A percentile compares a stretch with the other conserved stretches of the same genome.
phyloP scores from a whole-genome alignment of 495 filamentous ascomycete species.

The Penicillium manginii region DNA sequence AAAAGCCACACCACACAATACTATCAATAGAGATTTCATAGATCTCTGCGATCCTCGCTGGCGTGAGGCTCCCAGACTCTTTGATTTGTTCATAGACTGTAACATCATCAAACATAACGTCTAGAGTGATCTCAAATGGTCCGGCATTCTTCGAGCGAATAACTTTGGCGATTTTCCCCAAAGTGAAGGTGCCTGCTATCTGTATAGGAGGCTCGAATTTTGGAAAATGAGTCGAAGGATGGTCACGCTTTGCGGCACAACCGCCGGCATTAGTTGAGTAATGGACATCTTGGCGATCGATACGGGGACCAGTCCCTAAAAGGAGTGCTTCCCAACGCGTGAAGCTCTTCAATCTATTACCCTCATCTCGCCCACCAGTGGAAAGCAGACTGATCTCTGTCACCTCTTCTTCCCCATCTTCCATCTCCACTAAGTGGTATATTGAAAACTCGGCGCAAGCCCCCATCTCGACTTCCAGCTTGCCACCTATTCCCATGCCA shows the following conservation, averaged over 20 bases:
- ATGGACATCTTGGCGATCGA: neutral
- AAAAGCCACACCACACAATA: constrained; percentile 45
- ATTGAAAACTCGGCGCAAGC: constrained; percentile 46
- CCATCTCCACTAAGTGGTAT: constrained; percentile 48
- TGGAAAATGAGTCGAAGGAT: neutral
- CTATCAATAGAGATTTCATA: constrained; percentile 37
- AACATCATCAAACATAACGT: constrained; percentile 48
- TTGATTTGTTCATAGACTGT: constrained; percentile 39
- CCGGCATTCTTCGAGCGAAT: constrained; percentile 56
- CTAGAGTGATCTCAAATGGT: constrained; percentile 54
- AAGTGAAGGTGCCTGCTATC: constrained; percentile 8
- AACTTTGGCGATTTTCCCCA: constrained; percentile 42
- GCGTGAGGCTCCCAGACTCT: constrained; percentile 33
- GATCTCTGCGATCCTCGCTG: constrained; percentile 11
- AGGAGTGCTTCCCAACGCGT: neutral
- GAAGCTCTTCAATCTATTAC: neutral
- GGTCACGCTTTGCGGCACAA: neutral
- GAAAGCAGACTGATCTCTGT: constrained; percentile 4
- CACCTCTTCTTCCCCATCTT: constrained; percentile 34
- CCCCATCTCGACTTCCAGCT: constrained; percentile 39
- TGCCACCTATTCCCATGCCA: constrained; percentile 39
- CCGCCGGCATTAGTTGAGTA: neutral
- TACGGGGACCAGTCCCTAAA: neutral
- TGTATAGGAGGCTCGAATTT: neutral
- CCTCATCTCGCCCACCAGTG: neutral